phyloP scores from a whole-genome alignment of 345 rosid species.

The Aethionema arabicum region DNA sequence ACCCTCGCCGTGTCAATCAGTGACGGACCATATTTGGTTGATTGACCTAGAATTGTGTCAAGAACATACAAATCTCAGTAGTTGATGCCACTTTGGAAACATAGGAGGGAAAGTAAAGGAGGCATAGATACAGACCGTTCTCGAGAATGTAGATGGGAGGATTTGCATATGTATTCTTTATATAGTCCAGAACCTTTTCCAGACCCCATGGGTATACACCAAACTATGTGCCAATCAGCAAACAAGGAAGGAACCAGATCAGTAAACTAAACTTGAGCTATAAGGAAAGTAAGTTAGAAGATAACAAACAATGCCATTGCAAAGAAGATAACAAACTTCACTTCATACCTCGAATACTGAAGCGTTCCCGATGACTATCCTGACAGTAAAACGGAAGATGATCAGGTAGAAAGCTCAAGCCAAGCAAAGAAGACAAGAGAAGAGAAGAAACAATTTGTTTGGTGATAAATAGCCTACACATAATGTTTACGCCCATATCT shows the following conservation, averaged over 20 bases:
- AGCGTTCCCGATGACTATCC: constrained; percentile 32
- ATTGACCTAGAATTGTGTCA: constrained; percentile 26
- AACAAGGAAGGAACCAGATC: background rate
- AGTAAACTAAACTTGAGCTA: background rate
- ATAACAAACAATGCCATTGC: background rate
- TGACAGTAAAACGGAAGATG: constrained; percentile 6
- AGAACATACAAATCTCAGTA: background rate
- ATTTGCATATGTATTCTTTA: constrained; percentile 41
- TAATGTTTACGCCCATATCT: constrained; percentile 37
- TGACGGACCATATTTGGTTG: constrained; percentile 28
- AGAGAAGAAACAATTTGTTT: background rate
- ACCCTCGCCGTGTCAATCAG: constrained; percentile 38
- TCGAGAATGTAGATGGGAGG: constrained; percentile 46
- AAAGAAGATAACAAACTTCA: no score
- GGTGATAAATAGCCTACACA: background rate
- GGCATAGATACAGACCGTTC: constrained; percentile 41
- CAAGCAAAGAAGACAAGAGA: background rate
- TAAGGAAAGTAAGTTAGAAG: background rate
- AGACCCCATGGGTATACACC: constrained; percentile 39
- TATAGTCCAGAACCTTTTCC: constrained; percentile 36
- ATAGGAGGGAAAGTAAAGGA: constrained; percentile 1
- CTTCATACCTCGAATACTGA: constrained; percentile 21
- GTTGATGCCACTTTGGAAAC: background rate
- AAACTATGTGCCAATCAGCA: constrained; percentile 28
- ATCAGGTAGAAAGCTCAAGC: background rate